phyloP scores from a whole-genome alignment of 805 yeast genomes.

The Kluyveromyces dobzhanskii region DNA sequence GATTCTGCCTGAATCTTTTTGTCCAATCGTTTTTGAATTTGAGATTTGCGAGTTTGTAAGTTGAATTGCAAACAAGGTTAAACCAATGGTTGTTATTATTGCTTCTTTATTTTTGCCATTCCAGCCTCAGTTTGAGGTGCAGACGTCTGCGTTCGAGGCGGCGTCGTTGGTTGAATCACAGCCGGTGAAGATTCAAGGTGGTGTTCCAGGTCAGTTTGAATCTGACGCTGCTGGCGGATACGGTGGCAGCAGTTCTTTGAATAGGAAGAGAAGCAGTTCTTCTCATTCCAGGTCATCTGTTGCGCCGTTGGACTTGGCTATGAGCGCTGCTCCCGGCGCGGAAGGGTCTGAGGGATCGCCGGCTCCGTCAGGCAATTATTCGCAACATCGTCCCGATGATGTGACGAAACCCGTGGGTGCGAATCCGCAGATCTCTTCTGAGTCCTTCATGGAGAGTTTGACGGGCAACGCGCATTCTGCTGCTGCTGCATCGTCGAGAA shows the following conservation, averaged over 20 bases:
- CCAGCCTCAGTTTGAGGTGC: slow-evolving; percentile 51
- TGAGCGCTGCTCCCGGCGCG: background rate
- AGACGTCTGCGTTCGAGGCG: slow-evolving; percentile 25
- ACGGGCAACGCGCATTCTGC: slow-evolving; percentile 29
- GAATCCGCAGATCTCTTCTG: slow-evolving; percentile 18
- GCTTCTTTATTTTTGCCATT: slow-evolving; percentile 72
- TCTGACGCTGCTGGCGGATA: background rate
- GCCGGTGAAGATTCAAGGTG: slow-evolving; percentile 15
- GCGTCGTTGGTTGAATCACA: slow-evolving; percentile 26
- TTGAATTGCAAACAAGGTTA: too few relatives aligned
- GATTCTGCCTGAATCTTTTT: too few relatives aligned
- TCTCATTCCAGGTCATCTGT: slow-evolving; percentile 20
- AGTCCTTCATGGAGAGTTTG: slow-evolving; percentile 28
- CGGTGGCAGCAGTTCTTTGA: slow-evolving; percentile 1
- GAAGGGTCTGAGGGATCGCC: background rate
- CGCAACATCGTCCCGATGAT: background rate
- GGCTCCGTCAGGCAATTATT: background rate
- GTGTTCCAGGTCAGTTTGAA: too few relatives aligned
- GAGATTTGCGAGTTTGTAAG: too few relatives aligned
- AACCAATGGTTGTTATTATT: slow-evolving; percentile 60
- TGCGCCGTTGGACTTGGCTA: slow-evolving; percentile 4
- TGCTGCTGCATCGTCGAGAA: slow-evolving; percentile 8
- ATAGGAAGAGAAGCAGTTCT: slow-evolving; percentile 19
- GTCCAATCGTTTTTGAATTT: too few relatives aligned
- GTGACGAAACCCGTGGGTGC: background rate